These are phyloP conservation scores for Celoporthe dispersa DNA, from an alignment of 2,329 filamentous ascomycete species.

Conservation along the genomic window DNA sequence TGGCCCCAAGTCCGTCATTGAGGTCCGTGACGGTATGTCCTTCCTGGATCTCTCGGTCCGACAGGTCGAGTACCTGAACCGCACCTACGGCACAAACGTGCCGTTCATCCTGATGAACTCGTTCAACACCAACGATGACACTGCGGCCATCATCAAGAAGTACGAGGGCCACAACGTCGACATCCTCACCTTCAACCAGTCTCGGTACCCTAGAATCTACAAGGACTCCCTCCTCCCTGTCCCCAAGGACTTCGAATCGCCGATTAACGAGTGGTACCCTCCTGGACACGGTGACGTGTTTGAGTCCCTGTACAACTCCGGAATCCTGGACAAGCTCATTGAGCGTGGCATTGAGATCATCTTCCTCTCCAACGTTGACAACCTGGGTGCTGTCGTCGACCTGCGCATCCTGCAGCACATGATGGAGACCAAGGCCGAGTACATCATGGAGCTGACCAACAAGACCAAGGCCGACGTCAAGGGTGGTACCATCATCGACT, in stretches of 20 bases:
- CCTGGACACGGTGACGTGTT: constrained; percentile 99
- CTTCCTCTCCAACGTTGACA: constrained; percentile 99
- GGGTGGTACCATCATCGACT: constrained; percentile 99
- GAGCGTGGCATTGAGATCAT: constrained; percentile 95
- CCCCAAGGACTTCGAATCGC: constrained; percentile 84
- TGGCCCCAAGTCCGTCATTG: constrained; percentile 98
- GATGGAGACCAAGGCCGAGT: constrained; percentile 95
- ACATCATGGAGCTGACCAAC: constrained; percentile 99
- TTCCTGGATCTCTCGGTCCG: constrained; percentile 98
- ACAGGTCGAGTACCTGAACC: constrained; percentile 99
- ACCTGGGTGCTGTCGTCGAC: constrained; percentile 96
- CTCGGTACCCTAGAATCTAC: constrained; percentile 93
- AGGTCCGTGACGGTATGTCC: constrained; percentile 99
- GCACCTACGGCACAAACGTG: constrained; percentile 95
- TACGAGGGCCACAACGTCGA: constrained; percentile 99
- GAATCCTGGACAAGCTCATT: constrained; percentile 94
- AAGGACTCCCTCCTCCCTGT: constrained; percentile 98
- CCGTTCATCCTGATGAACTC: constrained; percentile 99
- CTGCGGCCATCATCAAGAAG: constrained; percentile 99
- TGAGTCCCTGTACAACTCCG: constrained; percentile 99
- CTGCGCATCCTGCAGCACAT: constrained; percentile 99
- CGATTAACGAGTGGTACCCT: constrained; percentile 97
- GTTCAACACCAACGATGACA: constrained; percentile 99
- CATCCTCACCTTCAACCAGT: constrained; percentile 99
- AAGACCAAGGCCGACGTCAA: constrained; percentile 99